A percentile compares a stretch with the other conserved stretches of the same genome.
Conservation (phyloP, 352 stramenopile genomes). For the Pythium dissimile region DNA sequence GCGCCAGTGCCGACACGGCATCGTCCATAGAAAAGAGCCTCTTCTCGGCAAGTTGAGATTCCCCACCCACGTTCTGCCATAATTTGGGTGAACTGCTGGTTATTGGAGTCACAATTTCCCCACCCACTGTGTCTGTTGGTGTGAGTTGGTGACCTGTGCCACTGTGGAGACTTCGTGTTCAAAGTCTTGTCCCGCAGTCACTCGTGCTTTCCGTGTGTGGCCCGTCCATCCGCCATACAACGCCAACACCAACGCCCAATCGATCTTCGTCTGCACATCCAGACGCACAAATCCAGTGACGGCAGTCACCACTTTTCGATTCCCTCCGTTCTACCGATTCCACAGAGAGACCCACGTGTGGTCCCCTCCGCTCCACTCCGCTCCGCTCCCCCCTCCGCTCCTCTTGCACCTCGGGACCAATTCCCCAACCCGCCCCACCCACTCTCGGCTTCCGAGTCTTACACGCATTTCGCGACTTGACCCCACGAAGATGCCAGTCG, state of each 20-base stretch:
- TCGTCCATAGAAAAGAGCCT: neutral
- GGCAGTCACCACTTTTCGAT: slow-evolving; percentile 11
- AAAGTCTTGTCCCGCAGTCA: neutral
- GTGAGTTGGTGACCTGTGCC: slow-evolving; percentile 12
- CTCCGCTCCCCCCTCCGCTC: neutral
- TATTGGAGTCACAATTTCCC: neutral
- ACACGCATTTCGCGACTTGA: neutral
- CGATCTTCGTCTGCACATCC: slow-evolving; percentile 23
- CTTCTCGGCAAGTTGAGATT: neutral
- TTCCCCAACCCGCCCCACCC: neutral
- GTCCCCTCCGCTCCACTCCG: neutral
- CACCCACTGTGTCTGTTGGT: neutral
- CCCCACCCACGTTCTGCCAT: too few relatives aligned
- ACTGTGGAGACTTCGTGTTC: slow-evolving; percentile 18
- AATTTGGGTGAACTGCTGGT: neutral
- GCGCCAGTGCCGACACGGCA: neutral
- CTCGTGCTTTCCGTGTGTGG: neutral
- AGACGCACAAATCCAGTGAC: neutral
- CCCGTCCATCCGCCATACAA: slow-evolving; percentile 9
- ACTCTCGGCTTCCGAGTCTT: neutral
- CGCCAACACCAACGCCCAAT: neutral
- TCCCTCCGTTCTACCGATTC: slow-evolving; percentile 1
- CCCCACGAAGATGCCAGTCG: slow-evolving; percentile 22
- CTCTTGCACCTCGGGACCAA: neutral
- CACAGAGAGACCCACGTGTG: too few relatives aligned